Base-by-base conservation (phyloP, 805 yeast species). In the Lipomyces yamadae region DNA sequence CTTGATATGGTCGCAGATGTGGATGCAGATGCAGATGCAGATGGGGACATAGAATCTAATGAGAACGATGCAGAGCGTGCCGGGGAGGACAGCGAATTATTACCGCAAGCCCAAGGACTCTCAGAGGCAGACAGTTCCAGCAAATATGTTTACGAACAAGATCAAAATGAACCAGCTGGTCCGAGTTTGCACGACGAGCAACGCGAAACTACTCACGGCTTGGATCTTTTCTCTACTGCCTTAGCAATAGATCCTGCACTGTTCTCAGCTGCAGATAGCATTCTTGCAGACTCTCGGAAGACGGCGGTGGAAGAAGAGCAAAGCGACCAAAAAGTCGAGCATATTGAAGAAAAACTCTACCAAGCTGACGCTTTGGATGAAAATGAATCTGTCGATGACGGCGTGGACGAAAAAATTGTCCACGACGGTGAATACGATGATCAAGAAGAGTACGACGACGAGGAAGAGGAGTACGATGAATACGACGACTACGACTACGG, bases 191-290 rank as follows among this genome's bases (percentile, higher is more conserved):
- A 15, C 7, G 24, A 15, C 29, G 48, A 42, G 48, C 48, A 42
- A 42, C 8, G n/a, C 5, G 24, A 15, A 42, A 24, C 15, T 3
- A 24, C 3, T 42, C 48, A 4, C 7, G 48, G 24, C 2, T 42
- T 42, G 48, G n/a, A 42, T 2, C 48, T 42, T n/a, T 42, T 42
- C 48, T 15, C 48, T 42, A 42, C 48, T n/a, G 7, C 24, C 15
- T 29, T 61, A 18, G 52, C 64, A 45, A 59, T 61, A 32, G 64
- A 61, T 33, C 64, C 64, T 30, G 64, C 64, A 6, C 59, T 61
- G 3, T 61, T 61, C 24, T 45, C 56, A n/a, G n/a, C 45, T n/a
- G 57, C 57, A 5, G 60, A 45, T 5, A 56, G 45, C 13, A 5
- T 29, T 45, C 50, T 52, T 34, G 60, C 60, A 30, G 56, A 48